A percentile compares a stretch with the other conserved stretches of the same genome.
These are phyloP conservation scores for Eleusine indica DNA, from an alignment of 176 grass and related monocot genomes.

Conservation along the genomic window DNA sequence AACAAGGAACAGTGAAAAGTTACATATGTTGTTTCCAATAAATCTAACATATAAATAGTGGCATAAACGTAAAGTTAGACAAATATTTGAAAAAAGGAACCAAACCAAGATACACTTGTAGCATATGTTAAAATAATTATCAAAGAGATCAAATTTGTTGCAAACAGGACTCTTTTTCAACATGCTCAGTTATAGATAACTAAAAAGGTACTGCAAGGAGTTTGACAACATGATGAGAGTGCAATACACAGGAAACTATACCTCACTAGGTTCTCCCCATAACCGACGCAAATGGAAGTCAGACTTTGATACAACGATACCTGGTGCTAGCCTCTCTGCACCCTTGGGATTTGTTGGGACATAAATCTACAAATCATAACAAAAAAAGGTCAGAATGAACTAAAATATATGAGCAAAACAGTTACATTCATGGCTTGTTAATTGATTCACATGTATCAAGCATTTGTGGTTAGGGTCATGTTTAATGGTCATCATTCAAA, in stretches of 20 bases:
- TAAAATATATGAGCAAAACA: slow-evolving; percentile 29
- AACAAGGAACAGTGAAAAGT: background rate
- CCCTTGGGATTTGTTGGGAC: slow-evolving; percentile 72
- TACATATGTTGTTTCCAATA: slow-evolving; percentile 1
- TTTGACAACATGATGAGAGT: background rate
- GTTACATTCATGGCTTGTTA: background rate
- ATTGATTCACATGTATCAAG: background rate
- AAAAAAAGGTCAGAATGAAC: slow-evolving; percentile 18
- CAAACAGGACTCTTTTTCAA: background rate
- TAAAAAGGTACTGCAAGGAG: background rate
- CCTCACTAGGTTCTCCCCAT: slow-evolving; percentile 80
- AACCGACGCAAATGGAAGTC: slow-evolving; percentile 72
- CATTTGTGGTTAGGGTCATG: background rate
- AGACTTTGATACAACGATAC: slow-evolving; percentile 60
- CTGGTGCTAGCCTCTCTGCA: slow-evolving; percentile 65
- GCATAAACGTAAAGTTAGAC: background rate
- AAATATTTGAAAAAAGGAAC: background rate
- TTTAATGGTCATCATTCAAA: slow-evolving; percentile 13
- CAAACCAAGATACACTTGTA: slow-evolving; percentile 9
- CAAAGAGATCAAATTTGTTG: background rate
- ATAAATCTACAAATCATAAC: slow-evolving; percentile 48
- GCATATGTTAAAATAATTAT: background rate
- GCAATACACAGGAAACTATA: slow-evolving; percentile 29
- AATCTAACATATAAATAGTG: background rate
- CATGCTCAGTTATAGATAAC: background rate